Conservation (phyloP, 495 filamentous ascomycete genomes). For the Usnea hakonensis region DNA sequence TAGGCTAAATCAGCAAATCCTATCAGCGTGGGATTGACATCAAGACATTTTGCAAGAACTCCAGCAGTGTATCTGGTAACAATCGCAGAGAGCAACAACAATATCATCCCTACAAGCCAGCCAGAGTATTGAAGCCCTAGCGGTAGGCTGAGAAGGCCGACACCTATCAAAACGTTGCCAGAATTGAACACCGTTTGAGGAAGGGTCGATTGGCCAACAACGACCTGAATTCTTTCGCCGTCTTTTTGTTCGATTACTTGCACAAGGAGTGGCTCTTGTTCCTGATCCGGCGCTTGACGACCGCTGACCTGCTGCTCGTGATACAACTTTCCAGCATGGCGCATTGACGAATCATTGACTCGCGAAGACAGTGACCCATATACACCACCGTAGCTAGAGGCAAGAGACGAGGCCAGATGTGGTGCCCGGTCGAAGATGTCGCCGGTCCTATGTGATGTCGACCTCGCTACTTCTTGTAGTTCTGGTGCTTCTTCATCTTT, state of each 20-base stretch:
- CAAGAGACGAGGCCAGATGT: slow-evolving; percentile 54
- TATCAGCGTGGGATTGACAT: slow-evolving; percentile 68
- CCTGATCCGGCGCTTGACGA: slow-evolving; percentile 47
- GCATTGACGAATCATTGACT: slow-evolving; percentile 59
- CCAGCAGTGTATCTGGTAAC: slow-evolving; percentile 82
- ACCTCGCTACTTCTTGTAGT: not conserved
- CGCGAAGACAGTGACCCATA: slow-evolving; percentile 71
- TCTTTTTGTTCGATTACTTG: slow-evolving; percentile 81
- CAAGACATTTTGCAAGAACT: slow-evolving; percentile 80
- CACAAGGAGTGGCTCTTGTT: slow-evolving; percentile 71
- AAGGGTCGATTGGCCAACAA: slow-evolving; percentile 86
- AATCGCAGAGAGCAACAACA: slow-evolving; percentile 64
- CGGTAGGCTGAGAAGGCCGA: slow-evolving; percentile 82
- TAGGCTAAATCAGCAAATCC: slow-evolving; percentile 94
- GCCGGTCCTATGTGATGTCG: slow-evolving; percentile 20
- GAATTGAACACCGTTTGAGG: slow-evolving; percentile 97
- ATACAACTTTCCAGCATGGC: slow-evolving; percentile 63
- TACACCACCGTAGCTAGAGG: slow-evolving; percentile 65
- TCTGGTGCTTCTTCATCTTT: slow-evolving; percentile 21
- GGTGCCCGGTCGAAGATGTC: slow-evolving; percentile 57
- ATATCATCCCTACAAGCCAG: slow-evolving; percentile 75
- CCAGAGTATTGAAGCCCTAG: slow-evolving; percentile 85
- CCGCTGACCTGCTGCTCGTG: slow-evolving; percentile 55
- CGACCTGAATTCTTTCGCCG: slow-evolving; percentile 70
- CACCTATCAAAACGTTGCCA: slow-evolving; percentile 88